Percentiles rank a stretch among this genome's conserved stretches.
Evolutionary conservation across 148 eudicot genomes (phyloP).

Genomic region (Rhododendron vialii): DNA sequence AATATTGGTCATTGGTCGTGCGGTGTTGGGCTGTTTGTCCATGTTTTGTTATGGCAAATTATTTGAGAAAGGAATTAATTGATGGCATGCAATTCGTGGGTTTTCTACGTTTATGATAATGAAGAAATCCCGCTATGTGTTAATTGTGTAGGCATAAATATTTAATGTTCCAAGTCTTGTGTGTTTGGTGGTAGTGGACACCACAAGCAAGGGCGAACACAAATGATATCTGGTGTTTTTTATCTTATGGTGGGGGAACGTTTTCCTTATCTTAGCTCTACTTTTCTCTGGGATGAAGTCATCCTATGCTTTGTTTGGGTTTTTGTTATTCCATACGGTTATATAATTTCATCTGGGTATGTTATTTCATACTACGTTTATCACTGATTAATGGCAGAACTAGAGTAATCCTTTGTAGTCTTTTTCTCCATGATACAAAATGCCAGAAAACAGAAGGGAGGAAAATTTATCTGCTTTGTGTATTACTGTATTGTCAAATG

Average conservation of each 20-base stretch:
- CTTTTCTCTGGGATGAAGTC: background rate
- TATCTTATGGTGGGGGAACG: background rate
- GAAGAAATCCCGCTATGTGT: background rate
- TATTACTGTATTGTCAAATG: background rate
- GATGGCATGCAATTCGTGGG: background rate
- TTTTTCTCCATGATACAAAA: background rate
- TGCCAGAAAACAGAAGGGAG: background rate
- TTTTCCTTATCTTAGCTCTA: background rate
- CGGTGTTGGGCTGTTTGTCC: background rate
- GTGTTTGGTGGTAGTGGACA: background rate
- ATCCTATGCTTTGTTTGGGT: background rate
- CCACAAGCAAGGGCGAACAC: background rate
- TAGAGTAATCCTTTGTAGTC: background rate
- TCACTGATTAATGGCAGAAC: background rate
- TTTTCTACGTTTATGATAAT: background rate
- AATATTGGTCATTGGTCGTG: background rate
- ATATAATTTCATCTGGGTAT: background rate
- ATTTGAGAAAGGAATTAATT: background rate
- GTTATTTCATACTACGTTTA: background rate
- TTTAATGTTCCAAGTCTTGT: background rate
- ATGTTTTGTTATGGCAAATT: background rate
- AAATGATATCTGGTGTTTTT: background rate
- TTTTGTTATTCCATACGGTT: background rate
- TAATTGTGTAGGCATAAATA: background rate
- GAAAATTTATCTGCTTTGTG: background rate